Percentiles rank a stretch among this genome's conserved stretches.
Conservation (phyloP, 352 stramenopile genomes). For the Phytophthora foliorum region DNA sequence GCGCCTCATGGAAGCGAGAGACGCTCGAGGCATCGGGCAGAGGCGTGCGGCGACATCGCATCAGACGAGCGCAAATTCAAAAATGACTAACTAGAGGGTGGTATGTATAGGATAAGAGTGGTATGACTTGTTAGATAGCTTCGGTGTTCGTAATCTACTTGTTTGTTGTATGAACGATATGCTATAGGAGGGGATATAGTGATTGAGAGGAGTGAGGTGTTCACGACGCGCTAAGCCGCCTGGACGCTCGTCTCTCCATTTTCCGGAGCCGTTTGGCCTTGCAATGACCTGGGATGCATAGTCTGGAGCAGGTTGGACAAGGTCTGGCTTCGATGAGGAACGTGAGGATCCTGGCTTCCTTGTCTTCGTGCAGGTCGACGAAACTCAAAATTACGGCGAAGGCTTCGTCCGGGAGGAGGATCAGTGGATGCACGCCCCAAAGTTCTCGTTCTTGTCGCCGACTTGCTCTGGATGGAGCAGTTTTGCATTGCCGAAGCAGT, state of each 20-base stretch:
- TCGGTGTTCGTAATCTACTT: neutral
- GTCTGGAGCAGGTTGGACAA: conserved; percentile 15
- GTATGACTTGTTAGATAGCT: neutral
- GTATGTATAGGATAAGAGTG: too few species aligned
- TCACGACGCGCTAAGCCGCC: neutral
- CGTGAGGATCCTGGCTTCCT: conserved; percentile 16
- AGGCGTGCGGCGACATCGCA: conserved; percentile 22
- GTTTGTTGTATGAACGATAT: too few species aligned
- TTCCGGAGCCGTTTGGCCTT: conserved; percentile 27
- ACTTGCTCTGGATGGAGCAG: neutral
- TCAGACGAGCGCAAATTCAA: neutral
- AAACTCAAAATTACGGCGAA: conserved; percentile 32
- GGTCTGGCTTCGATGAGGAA: conserved; percentile 32
- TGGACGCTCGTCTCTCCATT: conserved; percentile 22
- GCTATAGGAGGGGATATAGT: too few species aligned
- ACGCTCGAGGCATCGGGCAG: conserved; percentile 9
- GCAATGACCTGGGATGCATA: conserved; percentile 29
- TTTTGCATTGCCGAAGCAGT: conserved; percentile 13
- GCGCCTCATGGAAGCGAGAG: conserved; percentile 34
- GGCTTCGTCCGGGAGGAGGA: conserved; percentile 16
- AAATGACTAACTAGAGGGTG: conserved; percentile 12
- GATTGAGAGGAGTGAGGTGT: neutral
- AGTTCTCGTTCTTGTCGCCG: neutral
- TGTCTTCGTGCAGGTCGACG: conserved; percentile 23
- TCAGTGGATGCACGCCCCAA: conserved; percentile 3